Evolutionary conservation across 495 filamentous ascomycete species (phyloP).

Genomic region (Neurospora sp.): DNA sequence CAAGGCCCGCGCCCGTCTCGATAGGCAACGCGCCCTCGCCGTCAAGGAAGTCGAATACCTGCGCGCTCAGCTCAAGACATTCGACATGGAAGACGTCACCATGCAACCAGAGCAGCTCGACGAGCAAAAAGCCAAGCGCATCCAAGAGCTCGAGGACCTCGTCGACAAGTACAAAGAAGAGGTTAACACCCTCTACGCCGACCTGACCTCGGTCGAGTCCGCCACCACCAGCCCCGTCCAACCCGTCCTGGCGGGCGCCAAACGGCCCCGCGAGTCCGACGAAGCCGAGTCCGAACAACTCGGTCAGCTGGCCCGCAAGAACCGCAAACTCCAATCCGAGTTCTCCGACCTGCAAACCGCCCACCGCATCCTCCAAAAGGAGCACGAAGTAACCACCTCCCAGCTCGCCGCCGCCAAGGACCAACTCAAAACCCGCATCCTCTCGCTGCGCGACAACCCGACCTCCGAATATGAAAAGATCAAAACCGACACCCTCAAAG

Average conservation of each 20-base stretch:
- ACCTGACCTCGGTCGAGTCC: constrained; percentile 55
- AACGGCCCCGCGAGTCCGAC: constrained; percentile 46
- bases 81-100: constrained; percentile 79
- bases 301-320: constrained; percentile 74
- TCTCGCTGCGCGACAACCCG: constrained; percentile 82
- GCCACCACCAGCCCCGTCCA: constrained; percentile 15
- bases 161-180: constrained; percentile 87
- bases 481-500: constrained; percentile 65
- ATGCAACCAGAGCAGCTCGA: constrained; percentile 72
- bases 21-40: constrained; percentile 75
- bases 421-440: constrained; percentile 68
- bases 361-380: constrained; percentile 56
- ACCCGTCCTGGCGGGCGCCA: constrained; percentile 30
- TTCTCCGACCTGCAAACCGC: constrained; percentile 57
- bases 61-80: constrained; percentile 82
- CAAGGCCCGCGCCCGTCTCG: constrained; percentile 56
- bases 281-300: constrained; percentile 65
- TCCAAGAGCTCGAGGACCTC: constrained; percentile 72
- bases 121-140: constrained; percentile 60
- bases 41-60: constrained; percentile 90
- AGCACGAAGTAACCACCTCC: constrained; percentile 58
- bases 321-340: constrained; percentile 72
- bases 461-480: constrained; percentile 73
- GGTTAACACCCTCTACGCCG: constrained; percentile 58
- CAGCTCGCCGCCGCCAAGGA: constrained; percentile 64